Evolutionary conservation across 441 rosid species (phyloP).

Genomic region (Lepidium campestre): DNA sequence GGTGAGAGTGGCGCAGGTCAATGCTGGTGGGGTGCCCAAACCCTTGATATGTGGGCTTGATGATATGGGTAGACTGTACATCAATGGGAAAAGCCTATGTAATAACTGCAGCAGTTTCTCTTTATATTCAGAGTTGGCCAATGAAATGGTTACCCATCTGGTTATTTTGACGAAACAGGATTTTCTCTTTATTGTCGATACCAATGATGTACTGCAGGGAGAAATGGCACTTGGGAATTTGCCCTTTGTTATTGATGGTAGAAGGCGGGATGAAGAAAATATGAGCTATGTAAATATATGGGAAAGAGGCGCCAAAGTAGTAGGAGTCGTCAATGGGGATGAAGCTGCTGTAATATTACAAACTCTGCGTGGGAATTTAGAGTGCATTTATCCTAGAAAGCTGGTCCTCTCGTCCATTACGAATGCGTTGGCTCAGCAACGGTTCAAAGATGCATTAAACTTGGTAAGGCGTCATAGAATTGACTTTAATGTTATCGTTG

Average conservation of each 20-base stretch:
- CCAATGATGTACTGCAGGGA: constrained; percentile 54
- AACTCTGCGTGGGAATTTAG: constrained; percentile 82
- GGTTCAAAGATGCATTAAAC: constrained; percentile 70
- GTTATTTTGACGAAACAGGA: constrained; percentile 81
- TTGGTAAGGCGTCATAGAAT: constrained; percentile 97
- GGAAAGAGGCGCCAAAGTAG: constrained; percentile 86
- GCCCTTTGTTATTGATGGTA: constrained; percentile 46
- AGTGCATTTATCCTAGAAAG: constrained; percentile 88
- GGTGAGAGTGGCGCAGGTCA: constrained; percentile 56
- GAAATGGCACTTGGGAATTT: constrained; percentile 48
- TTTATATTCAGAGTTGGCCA: constrained; percentile 64
- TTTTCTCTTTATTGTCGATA: constrained; percentile 71
- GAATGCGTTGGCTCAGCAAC: constrained; percentile 62
- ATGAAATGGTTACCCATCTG: constrained; percentile 71
- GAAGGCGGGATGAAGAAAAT: constrained; percentile 56
- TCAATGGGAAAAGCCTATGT: constrained; percentile 56
- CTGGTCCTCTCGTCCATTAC: constrained; percentile 69
- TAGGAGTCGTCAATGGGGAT: constrained; percentile 88
- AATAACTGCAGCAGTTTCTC: constrained; percentile 87
- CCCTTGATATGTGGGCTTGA: constrained; percentile 81
- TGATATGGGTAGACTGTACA: constrained; percentile 68
- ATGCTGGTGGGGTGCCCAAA: constrained; percentile 32
- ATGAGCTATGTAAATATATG: constrained; percentile 62
- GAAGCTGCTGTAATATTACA: constrained; percentile 80
- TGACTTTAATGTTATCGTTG: constrained; percentile 79